phyloP scores from a whole-genome alignment of 768 basidiomycete genomes.

The Kwoniella heveanensis region DNA sequence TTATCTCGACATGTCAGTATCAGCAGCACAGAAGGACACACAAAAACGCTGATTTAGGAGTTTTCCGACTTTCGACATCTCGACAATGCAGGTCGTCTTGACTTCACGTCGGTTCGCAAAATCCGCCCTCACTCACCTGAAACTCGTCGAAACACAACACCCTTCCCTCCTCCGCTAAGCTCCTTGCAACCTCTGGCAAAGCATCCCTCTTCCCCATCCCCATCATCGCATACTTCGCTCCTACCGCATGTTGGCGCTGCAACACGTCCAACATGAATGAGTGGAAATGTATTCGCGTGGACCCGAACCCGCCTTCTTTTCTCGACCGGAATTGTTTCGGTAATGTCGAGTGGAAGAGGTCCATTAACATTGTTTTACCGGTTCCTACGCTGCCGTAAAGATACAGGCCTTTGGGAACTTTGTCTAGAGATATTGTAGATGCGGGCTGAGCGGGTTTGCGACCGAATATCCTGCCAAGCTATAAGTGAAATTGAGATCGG shows the following conservation, averaged over 20 bases:
- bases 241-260: slow-evolving; percentile 63
- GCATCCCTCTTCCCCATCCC: slow-evolving; percentile 75
- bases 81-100: too few relatives aligned
- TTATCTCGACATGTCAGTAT: too few relatives aligned
- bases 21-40: too few relatives aligned
- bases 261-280: slow-evolving; percentile 99
- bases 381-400: slow-evolving; percentile 96
- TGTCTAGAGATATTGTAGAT: slow-evolving; percentile 58
- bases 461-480: slow-evolving; percentile 41
- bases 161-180: slow-evolving; percentile 78
- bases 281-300: slow-evolving; percentile 85
- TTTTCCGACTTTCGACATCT: too few relatives aligned
- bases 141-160: slow-evolving; percentile 98
- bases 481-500: too few relatives aligned
- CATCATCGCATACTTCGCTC: slow-evolving; percentile 49
- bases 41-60: too few relatives aligned
- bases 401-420: slow-evolving; percentile 83
- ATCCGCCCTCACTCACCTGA: slow-evolving; percentile 77
- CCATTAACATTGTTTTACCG: slow-evolving; percentile 97
- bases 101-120: too few relatives aligned
- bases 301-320: slow-evolving; percentile 29
- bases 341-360: slow-evolving; percentile 86
- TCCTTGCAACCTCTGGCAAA: slow-evolving; percentile 81
- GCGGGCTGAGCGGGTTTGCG: slow-evolving; percentile 21
- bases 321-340: slow-evolving; percentile 39